A percentile compares a stretch with the other conserved stretches of the same genome.
These are phyloP conservation scores for Populus hybrid DNA, from an alignment of 441 rosid genomes.

Conservation along the genomic window DNA sequence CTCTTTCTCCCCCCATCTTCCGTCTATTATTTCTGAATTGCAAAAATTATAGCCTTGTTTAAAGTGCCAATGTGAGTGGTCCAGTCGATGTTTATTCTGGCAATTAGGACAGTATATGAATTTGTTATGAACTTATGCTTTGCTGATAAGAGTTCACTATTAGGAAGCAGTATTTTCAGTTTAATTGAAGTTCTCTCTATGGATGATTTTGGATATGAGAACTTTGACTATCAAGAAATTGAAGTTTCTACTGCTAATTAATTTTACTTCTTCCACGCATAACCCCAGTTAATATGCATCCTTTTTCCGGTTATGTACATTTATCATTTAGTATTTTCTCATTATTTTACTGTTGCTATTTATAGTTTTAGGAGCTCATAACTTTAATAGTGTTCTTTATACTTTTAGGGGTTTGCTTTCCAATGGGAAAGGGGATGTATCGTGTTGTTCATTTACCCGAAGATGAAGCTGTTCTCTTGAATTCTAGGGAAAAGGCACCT, in stretches of 20 bases:
- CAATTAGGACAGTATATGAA: neutral
- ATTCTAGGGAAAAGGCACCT: conserved; percentile 99
- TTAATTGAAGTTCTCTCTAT: neutral
- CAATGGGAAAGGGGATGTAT: conserved; percentile 94
- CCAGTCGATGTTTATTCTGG: neutral
- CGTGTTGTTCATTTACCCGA: conserved; percentile 97
- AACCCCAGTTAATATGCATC: neutral
- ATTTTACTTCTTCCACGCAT: neutral
- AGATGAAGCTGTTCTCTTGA: conserved; percentile 95
- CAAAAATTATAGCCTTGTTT: neutral
- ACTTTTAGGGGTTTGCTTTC: conserved; percentile 88
- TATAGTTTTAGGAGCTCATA: conserved; percentile 12
- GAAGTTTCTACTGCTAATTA: neutral
- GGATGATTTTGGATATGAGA: neutral
- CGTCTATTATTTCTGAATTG: neutral
- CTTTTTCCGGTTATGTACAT: neutral
- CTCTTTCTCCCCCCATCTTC: neutral
- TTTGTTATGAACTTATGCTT: neutral
- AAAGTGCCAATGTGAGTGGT: neutral
- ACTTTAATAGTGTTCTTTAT: conserved; percentile 19
- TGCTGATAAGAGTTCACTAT: neutral
- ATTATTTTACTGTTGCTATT: conserved; percentile 17
- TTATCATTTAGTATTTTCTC: conserved; percentile 13
- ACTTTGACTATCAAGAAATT: neutral
- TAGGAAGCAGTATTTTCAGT: neutral